Percentiles rank a stretch among this genome's conserved stretches.
phyloP scores from a whole-genome alignment of 257 asterid genomes.

The Misopates orontium region DNA sequence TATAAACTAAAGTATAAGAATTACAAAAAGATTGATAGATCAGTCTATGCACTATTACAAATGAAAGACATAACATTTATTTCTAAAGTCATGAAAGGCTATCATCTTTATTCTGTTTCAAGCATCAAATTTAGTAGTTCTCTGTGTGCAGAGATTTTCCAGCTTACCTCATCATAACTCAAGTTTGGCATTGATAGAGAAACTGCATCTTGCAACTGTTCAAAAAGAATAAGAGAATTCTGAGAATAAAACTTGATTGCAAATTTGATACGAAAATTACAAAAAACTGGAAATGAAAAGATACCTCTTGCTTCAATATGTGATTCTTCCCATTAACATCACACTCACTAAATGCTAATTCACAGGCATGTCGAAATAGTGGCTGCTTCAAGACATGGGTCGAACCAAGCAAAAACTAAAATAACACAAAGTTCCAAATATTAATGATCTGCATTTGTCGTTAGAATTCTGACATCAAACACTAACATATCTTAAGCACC shows the following conservation, averaged over 20 bases:
- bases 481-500: neutral
- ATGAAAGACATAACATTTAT: neutral
- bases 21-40: neutral
- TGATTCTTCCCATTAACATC: constrained; percentile 41
- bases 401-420: constrained; percentile 93
- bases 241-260: constrained; percentile 6
- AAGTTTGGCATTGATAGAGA: constrained; percentile 50
- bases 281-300: constrained; percentile 9
- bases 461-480: neutral
- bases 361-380: constrained; percentile 64
- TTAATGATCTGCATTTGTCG: constrained; percentile 7
- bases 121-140: neutral
- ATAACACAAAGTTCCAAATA: constrained; percentile 24
- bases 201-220: constrained; percentile 69
- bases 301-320: constrained; percentile 73
- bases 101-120: neutral
- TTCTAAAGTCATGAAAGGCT: neutral
- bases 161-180: constrained; percentile 70
- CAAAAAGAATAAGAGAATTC: constrained; percentile 12
- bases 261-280: constrained; percentile 11
- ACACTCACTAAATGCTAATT: constrained; percentile 67
- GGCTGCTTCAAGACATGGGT: constrained; percentile 85
- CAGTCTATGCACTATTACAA: neutral
- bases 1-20: neutral
- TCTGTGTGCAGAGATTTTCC: neutral